Base-by-base conservation (phyloP, 768 basidiomycete genomes). In the Pholiota molesta region DNA sequence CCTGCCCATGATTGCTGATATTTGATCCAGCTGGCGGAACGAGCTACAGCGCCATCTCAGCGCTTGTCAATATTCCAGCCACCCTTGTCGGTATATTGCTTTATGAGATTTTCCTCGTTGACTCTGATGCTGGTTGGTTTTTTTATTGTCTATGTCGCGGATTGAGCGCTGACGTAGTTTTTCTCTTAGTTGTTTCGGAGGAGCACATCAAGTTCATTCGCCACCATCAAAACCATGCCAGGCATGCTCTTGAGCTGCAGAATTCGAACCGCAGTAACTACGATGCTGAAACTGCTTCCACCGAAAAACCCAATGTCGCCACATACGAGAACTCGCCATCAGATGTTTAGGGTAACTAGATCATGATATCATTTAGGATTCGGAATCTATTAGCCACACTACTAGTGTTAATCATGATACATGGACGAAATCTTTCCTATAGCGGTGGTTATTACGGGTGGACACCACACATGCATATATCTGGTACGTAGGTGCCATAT, bases 61-160 rank as follows among this genome's bases (percentile, higher is more conserved):
- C 89, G 2, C 78, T 90, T 33, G 84, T 85, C 4, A 90, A 87
- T 65, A 86, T 90, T 66, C 86, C 86, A 3, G 86, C 87, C 2
- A 90, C 82, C 14, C 55, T 88, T 29, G 72, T 87, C 52, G 86
- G 80, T 16, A 81, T 78, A 26, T 61, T 78, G 55, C 60, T 88
- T 28, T 88, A 90, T 57, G 85, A 88, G 63, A 61, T 81, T 9
- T 78, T 90, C 70, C 73, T 90, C 26, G 71, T 76, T 23, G 88
- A 89, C 69, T 84, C 84, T 11, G 81, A 83, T 63, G 74, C 87
- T 72, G 85, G 87, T 86, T 66, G 61, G 82, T 72, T 11, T 72
- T 11, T 21, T 14, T 37, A 40, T 57, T 26, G 17, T 60, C 14
- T 5, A 39, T 5, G 4, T 23, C 44, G 57, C 51, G 9, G 33